phyloP scores from a whole-genome alignment of 306 rosid genomes.

The Lupinus albus region DNA sequence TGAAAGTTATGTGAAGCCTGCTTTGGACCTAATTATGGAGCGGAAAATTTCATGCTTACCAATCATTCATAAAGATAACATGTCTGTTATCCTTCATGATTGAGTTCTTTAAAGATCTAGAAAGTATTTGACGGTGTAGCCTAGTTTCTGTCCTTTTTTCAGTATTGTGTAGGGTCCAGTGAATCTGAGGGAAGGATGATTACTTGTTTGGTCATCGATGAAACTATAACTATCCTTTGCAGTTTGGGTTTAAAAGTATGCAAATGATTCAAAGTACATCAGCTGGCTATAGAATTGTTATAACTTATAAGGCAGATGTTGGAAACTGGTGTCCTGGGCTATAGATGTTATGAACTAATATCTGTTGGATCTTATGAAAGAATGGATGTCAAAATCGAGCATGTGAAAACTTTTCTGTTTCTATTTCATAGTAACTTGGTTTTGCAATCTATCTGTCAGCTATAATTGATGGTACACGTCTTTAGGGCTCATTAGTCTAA shows the following conservation, averaged over 20 bases:
- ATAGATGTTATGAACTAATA: neutral
- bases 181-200: neutral
- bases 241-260: neutral
- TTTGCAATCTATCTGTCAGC: neutral
- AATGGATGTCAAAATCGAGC: too few relatives aligned
- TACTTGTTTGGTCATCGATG: neutral
- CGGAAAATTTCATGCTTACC: neutral
- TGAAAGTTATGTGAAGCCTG: neutral
- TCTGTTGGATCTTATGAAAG: too few relatives aligned
- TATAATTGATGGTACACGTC: neutral
- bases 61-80: neutral
- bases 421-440: neutral
- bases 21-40: too few relatives aligned
- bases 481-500: neutral
- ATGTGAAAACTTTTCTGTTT: neutral
- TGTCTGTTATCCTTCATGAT: neutral
- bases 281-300: neutral
- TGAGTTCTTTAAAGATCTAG: neutral
- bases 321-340: neutral
- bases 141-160: too few relatives aligned
- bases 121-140: neutral
- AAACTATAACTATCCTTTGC: conserved; percentile 1
- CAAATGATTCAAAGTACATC: neutral
- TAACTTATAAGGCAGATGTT: neutral
- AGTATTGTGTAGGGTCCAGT: neutral